These are phyloP conservation scores for Colletotrichum sp. DNA, from an alignment of 2,329 filamentous ascomycete species.

Conservation along the genomic window DNA sequence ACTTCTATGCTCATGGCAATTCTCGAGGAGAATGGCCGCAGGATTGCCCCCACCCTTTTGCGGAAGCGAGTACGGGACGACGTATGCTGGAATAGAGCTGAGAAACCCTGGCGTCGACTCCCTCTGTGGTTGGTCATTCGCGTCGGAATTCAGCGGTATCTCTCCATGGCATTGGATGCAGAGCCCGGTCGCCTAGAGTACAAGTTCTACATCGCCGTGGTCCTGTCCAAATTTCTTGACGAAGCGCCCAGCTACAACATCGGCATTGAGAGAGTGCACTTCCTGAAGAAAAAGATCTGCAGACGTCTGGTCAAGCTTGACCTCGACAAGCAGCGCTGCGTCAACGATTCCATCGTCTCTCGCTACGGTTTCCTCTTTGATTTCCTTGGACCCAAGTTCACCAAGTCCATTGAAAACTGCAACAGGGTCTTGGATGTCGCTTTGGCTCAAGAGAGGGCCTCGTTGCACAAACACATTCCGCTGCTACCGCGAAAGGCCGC, in stretches of 20 bases:
- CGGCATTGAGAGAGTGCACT: conserved; percentile 37
- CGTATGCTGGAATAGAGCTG: conserved; percentile 52
- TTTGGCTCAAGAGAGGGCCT: conserved; percentile 46
- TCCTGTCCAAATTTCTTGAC: conserved; percentile 52
- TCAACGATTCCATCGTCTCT: background rate
- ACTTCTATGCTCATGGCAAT: conserved; percentile 65
- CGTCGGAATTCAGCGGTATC: conserved; percentile 58
- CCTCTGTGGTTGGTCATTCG: conserved; percentile 68
- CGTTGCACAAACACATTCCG: conserved; percentile 41
- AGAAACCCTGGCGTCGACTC: conserved; percentile 65
- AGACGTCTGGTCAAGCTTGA: conserved; percentile 65
- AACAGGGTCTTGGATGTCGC: conserved; percentile 31
- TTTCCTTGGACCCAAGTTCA: conserved; percentile 29
- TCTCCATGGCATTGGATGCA: conserved; percentile 44
- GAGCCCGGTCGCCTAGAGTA: conserved; percentile 53
- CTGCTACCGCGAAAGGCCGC: conserved; percentile 42
- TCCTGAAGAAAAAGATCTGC: conserved; percentile 58
- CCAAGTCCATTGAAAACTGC: conserved; percentile 30
- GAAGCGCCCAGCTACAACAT: conserved; percentile 34
- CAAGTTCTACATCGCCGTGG: conserved; percentile 60
- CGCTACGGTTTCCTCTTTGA: conserved; percentile 33
- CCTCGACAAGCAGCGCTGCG: conserved; percentile 32
- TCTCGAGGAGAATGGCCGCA: conserved; percentile 57
- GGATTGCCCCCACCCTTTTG: conserved; percentile 39
- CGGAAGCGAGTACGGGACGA: conserved; percentile 68